Evolutionary conservation across 1,284 basidiomycete species (phyloP).

Genomic region (Moesziomyces parantarcticus): DNA sequence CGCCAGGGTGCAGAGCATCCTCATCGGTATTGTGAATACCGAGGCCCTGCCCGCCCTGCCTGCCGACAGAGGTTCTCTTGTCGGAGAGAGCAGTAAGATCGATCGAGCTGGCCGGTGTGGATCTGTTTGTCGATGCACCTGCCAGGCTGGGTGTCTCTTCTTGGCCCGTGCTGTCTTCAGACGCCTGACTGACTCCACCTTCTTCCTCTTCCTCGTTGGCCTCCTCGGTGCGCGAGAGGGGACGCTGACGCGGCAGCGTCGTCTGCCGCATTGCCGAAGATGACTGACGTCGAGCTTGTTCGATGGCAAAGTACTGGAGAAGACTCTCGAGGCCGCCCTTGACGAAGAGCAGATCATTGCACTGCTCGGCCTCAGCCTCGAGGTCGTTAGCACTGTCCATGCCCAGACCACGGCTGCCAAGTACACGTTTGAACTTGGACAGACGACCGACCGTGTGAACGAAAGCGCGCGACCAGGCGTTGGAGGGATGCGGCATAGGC

Average conservation of each 20-base stretch:
- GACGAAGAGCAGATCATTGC: conserved; percentile 51
- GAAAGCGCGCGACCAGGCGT: conserved; percentile 78
- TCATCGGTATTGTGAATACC: conserved; percentile 22
- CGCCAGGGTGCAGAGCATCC: not conserved
- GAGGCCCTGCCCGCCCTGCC: conserved; percentile 22
- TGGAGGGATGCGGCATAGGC: conserved; percentile 62
- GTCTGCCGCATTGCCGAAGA: conserved; percentile 5
- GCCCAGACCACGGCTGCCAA: conserved; percentile 63
- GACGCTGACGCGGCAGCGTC: conserved; percentile 19
- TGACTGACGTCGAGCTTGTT: conserved; percentile 23
- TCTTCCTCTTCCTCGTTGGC: conserved; percentile 46
- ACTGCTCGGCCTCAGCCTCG: conserved; percentile 68
- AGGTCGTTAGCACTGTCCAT: conserved; percentile 32
- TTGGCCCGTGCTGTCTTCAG: conserved; percentile 41
- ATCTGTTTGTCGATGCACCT: conserved; percentile 43
- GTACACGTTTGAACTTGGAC: conserved; percentile 81
- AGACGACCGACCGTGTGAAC: conserved; percentile 82
- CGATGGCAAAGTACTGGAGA: conserved; percentile 47
- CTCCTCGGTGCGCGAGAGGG: conserved; percentile 27
- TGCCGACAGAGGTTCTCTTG: conserved; percentile 13
- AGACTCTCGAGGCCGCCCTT: conserved; percentile 58
- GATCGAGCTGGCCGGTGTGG: conserved; percentile 56
- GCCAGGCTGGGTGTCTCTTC: conserved; percentile 58
- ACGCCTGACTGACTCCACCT: conserved; percentile 23
- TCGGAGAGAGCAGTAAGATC: conserved; percentile 30